Evolutionary conservation across 1,139 yeast species (phyloP).

Genomic region (Kodamaea derodonti): DNA sequence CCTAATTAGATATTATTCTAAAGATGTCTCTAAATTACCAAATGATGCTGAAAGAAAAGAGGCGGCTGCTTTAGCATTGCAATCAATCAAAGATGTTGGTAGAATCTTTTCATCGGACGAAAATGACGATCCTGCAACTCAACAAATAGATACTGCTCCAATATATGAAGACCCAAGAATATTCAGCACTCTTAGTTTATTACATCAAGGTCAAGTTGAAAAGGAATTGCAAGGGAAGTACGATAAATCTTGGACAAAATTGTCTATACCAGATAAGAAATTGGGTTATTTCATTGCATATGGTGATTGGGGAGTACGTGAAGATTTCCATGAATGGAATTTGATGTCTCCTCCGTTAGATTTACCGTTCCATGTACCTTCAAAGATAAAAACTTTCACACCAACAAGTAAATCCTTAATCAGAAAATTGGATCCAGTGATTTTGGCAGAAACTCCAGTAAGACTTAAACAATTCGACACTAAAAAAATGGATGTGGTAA

Average conservation of each 20-base stretch:
- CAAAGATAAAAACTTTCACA: slow-evolving; percentile 19
- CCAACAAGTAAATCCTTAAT: slow-evolving; percentile 24
- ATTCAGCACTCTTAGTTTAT: slow-evolving; percentile 43
- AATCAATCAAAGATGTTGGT: slow-evolving; percentile 42
- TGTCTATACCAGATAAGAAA: slow-evolving; percentile 43
- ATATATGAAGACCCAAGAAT: slow-evolving; percentile 44
- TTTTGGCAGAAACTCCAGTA: slow-evolving; percentile 44
- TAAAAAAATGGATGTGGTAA: slow-evolving; percentile 52
- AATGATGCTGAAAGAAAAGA: slow-evolving; percentile 16
- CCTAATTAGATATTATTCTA: too few relatives aligned
- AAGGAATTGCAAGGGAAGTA: slow-evolving; percentile 50
- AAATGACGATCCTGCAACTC: slow-evolving; percentile 34
- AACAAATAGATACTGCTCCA: slow-evolving; percentile 53
- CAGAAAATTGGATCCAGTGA: slow-evolving; percentile 36
- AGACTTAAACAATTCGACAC: slow-evolving; percentile 48
- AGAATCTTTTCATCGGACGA: slow-evolving; percentile 28
- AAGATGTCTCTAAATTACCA: too few relatives aligned
- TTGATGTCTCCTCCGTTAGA: slow-evolving; percentile 45
- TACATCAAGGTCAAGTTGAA: slow-evolving; percentile 57
- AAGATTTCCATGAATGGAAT: slow-evolving; percentile 47
- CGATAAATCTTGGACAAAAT: slow-evolving; percentile 50
- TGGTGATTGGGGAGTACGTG: slow-evolving; percentile 65
- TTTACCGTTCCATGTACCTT: slow-evolving; percentile 51
- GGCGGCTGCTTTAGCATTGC: slow-evolving; percentile 42
- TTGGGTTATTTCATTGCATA: slow-evolving; percentile 56